Percentiles rank a stretch among this genome's conserved stretches.
These are phyloP conservation scores for Mariannaea elegans DNA, from an alignment of 2,329 filamentous ascomycete genomes.

Conservation along the genomic window DNA sequence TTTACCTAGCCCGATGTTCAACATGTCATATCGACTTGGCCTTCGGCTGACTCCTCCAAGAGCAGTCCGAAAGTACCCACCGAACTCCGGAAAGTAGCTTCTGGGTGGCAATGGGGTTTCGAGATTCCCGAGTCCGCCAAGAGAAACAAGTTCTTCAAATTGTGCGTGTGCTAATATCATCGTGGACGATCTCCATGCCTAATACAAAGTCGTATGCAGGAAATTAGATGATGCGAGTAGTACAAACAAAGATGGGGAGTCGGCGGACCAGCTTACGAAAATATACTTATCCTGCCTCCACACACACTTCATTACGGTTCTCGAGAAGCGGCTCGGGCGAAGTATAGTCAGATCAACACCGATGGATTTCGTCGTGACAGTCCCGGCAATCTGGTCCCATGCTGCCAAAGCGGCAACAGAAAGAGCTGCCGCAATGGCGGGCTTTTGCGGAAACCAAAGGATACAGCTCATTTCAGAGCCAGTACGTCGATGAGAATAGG, in stretches of 20 bases:
- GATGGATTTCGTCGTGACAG: slow-evolving; percentile 64
- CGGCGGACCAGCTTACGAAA: slow-evolving; percentile 47
- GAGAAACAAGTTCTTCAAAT: slow-evolving; percentile 57
- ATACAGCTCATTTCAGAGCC: slow-evolving; percentile 61
- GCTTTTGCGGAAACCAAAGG: slow-evolving; percentile 51
- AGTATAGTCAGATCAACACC: slow-evolving; percentile 53
- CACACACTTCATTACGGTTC: slow-evolving; percentile 55
- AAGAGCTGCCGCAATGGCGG: slow-evolving; percentile 49
- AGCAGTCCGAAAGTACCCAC: slow-evolving; percentile 59
- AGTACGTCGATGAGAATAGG: slow-evolving; percentile 34
- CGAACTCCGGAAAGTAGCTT: slow-evolving; percentile 53
- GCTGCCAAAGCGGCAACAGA: slow-evolving; percentile 61
- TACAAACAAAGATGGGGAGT: slow-evolving; percentile 45
- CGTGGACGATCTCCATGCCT: slow-evolving; percentile 10
- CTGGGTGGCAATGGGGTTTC: slow-evolving; percentile 60
- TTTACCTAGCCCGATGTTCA: slow-evolving; percentile 49
- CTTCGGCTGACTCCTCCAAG: slow-evolving; percentile 44
- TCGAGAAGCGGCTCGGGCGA: slow-evolving; percentile 53
- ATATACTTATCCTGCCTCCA: slow-evolving; percentile 58
- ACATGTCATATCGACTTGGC: slow-evolving; percentile 56
- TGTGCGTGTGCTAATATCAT: slow-evolving; percentile 47
- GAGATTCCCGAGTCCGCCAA: slow-evolving; percentile 53
- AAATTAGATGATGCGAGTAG: slow-evolving; percentile 47
- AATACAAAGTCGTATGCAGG: slow-evolving; percentile 32
- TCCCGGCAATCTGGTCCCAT: slow-evolving; percentile 68